Conservation (phyloP, 371 early-diverging fungal species). For the Rhizopus stolonifer region DNA sequence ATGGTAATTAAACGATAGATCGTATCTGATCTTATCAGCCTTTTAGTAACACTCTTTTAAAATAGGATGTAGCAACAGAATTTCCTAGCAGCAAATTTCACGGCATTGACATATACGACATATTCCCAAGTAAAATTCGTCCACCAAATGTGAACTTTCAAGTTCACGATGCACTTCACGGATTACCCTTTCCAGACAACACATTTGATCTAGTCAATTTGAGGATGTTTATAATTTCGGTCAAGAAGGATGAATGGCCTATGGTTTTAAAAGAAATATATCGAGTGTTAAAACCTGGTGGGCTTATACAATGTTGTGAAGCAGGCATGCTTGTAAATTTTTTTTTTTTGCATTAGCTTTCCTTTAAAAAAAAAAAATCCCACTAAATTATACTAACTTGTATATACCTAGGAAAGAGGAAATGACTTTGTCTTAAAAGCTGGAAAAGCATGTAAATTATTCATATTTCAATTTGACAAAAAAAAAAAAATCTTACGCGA, state of each 20-base stretch:
- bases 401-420: constrained; percentile 29
- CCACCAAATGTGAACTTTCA: constrained; percentile 49
- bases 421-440: constrained; percentile 26
- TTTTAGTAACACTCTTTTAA: neutral
- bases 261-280: constrained; percentile 46
- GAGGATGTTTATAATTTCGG: constrained; percentile 52
- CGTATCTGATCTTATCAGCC: no score
- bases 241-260: constrained; percentile 52
- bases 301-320: constrained; percentile 57
- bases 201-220: constrained; percentile 62
- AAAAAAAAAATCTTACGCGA: no score
- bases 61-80: constrained; percentile 57
- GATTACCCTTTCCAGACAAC: constrained; percentile 57
- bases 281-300: constrained; percentile 59
- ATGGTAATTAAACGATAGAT: constrained; percentile 28
- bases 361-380: no score
- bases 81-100: constrained; percentile 52
- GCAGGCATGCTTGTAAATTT: constrained; percentile 35
- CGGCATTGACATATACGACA: constrained; percentile 56
- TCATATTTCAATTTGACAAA: neutral
- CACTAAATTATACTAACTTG: constrained; percentile 3
- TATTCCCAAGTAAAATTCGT: constrained; percentile 51
- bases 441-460: constrained; percentile 32
- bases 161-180: constrained; percentile 44
- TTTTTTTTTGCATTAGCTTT: constrained; percentile 3